Conservation (phyloP, 768 basidiomycete genomes). For the Pisolithus tinctorius region DNA sequence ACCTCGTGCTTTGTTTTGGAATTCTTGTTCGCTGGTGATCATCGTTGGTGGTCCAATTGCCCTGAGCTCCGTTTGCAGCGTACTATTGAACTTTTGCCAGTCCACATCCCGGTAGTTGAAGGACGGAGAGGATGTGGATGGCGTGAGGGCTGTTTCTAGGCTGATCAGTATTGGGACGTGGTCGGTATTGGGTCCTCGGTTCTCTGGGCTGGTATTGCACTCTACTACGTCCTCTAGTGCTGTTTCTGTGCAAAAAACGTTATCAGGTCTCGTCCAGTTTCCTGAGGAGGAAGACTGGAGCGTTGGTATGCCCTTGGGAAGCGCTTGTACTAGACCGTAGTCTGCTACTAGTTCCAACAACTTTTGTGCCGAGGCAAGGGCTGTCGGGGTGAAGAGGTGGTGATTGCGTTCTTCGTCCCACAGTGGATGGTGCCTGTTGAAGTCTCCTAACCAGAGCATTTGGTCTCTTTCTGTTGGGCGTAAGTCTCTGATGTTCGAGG, state of each 20-base stretch:
- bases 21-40: not conserved
- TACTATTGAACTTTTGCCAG: too few species aligned
- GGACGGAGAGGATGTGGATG: too few species aligned
- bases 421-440: conserved; percentile 28
- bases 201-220: too few species aligned
- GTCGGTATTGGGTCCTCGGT: too few species aligned
- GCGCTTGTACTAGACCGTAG: conserved; percentile 27
- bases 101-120: too few species aligned
- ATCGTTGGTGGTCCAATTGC: not conserved
- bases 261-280: conserved; percentile 16
- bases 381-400: conserved; percentile 15
- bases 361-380: conserved; percentile 11
- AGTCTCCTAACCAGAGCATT: conserved; percentile 18
- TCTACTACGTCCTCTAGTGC: too few species aligned
- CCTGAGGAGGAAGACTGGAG: conserved; percentile 22
- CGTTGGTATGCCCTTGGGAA: conserved; percentile 30
- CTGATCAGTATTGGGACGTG: too few species aligned
- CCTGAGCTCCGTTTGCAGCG: too few species aligned
- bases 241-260: conserved; percentile 8
- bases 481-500: not conserved
- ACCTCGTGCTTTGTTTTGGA: too few species aligned
- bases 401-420: conserved; percentile 21
- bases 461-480: conserved; percentile 5
- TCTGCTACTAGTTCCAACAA: conserved; percentile 22
- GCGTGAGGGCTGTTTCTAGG: too few species aligned